Evolutionary conservation across 768 basidiomycete genomes (phyloP).

Genomic region (Macrocybe gigantea): DNA sequence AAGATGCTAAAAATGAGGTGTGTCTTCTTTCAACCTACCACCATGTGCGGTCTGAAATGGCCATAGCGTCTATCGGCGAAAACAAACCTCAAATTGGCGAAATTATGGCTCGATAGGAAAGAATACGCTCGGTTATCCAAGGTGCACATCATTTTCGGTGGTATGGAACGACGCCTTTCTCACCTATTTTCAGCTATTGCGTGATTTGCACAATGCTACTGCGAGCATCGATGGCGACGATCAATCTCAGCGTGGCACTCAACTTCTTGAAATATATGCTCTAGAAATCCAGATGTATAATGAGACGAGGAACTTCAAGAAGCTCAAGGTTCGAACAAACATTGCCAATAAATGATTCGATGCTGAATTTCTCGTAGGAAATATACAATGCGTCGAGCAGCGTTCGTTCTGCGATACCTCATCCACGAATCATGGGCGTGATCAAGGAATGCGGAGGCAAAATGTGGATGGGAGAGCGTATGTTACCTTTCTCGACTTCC

Average conservation of each 20-base stretch:
- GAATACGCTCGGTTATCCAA: conserved; percentile 82
- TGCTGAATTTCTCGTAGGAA: conserved; percentile 46
- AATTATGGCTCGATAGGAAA: conserved; percentile 93
- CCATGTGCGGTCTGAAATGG: conserved; percentile 2
- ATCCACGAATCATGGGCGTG: conserved; percentile 97
- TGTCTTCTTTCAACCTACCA: conserved; percentile 12
- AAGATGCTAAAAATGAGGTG: conserved; percentile 96
- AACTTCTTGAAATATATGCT: conserved; percentile 94
- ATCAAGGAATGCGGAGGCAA: conserved; percentile 99
- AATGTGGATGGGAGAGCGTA: conserved; percentile 99
- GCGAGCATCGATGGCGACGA: conserved; percentile 62
- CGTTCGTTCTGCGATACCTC: conserved; percentile 94
- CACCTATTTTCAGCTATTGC: conserved; percentile 50
- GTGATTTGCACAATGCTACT: conserved; percentile 69
- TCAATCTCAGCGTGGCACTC: conserved; percentile 90
- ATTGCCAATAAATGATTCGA: background rate
- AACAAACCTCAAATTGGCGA: conserved; percentile 95
- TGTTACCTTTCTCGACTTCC: conserved; percentile 15
- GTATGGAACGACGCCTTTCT: background rate
- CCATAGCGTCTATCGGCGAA: conserved; percentile 84
- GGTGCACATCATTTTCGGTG: conserved; percentile 32
- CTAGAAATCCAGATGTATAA: conserved; percentile 99
- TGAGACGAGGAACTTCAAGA: conserved; percentile 92
- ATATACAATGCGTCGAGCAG: conserved; percentile 94
- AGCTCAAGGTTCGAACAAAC: conserved; percentile 64